Evolutionary conservation across 2,329 filamentous ascomycete species (phyloP).

Genomic region (Kalaharituber pfeilii): DNA sequence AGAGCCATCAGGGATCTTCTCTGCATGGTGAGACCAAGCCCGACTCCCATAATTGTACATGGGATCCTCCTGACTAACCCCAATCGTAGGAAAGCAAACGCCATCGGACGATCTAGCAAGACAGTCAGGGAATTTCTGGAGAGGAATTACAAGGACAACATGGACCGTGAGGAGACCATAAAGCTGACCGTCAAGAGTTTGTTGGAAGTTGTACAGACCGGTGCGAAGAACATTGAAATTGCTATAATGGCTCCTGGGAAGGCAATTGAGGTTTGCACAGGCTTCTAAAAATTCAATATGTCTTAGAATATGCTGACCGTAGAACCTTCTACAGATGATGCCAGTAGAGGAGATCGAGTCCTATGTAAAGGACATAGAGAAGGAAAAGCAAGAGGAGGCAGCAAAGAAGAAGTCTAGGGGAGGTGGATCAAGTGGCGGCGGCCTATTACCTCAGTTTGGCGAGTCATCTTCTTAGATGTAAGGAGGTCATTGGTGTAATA

Average conservation of each 20-base stretch:
- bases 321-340: slow-evolving; percentile 42
- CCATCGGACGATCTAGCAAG: slow-evolving; percentile 95
- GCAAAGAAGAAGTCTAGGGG: slow-evolving; percentile 78
- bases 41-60: slow-evolving; percentile 4
- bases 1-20: slow-evolving; percentile 98
- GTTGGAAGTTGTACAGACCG: slow-evolving; percentile 93
- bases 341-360: slow-evolving; percentile 89
- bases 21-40: slow-evolving; percentile 56
- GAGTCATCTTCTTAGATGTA: neutral
- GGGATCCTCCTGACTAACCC: too few relatives aligned
- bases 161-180: slow-evolving; percentile 92
- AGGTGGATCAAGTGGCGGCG: slow-evolving; percentile 5
- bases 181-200: slow-evolving; percentile 96
- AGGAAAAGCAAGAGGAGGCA: slow-evolving; percentile 97
- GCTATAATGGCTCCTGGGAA: slow-evolving; percentile 93
- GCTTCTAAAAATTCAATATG: neutral
- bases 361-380: slow-evolving; percentile 97
- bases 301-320: neutral
- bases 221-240: slow-evolving; percentile 99
- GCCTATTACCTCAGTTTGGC: neutral
- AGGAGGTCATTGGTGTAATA: neutral
- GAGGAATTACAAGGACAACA: slow-evolving; percentile 94
- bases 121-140: slow-evolving; percentile 97
- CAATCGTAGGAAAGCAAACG: slow-evolving; percentile 95
- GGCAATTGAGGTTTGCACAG: slow-evolving; percentile 42